phyloP scores from a whole-genome alignment of 352 stramenopile genomes.

The Globisporangium viniferum region DNA sequence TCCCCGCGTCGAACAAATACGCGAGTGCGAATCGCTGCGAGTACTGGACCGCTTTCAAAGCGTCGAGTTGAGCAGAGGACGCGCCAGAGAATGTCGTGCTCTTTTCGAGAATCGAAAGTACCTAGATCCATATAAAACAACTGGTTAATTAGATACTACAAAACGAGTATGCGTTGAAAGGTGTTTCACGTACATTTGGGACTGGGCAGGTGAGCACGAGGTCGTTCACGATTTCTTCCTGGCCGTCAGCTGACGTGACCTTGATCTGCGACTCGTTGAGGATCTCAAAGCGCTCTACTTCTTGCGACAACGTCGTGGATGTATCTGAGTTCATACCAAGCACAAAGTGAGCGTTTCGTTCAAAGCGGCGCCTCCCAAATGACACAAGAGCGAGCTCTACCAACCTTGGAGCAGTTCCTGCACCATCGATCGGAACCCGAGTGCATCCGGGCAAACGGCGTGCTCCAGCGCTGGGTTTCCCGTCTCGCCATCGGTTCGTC shows the following conservation, averaged over 20 bases:
- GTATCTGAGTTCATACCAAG: slow-evolving; percentile 26
- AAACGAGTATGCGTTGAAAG: not conserved
- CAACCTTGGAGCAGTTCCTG: slow-evolving; percentile 43
- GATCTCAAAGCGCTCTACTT: slow-evolving; percentile 54
- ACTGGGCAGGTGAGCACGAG: slow-evolving; percentile 71
- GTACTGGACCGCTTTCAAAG: slow-evolving; percentile 50
- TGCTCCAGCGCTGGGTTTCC: slow-evolving; percentile 30
- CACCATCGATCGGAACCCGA: slow-evolving; percentile 57
- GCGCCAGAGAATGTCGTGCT: slow-evolving; percentile 34
- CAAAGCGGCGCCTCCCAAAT: not conserved
- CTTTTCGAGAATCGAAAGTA: slow-evolving; percentile 54
- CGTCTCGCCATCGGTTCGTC: not conserved
- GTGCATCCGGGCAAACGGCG: slow-evolving; percentile 31
- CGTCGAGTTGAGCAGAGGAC: slow-evolving; percentile 22
- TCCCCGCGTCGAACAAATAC: slow-evolving; percentile 53
- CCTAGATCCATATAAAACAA: not conserved
- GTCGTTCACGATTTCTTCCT: slow-evolving; percentile 54
- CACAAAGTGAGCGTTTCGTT: not conserved
- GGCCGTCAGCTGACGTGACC: slow-evolving; percentile 35
- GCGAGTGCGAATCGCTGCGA: slow-evolving; percentile 69
- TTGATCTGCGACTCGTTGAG: slow-evolving; percentile 46
- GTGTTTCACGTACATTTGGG: slow-evolving; percentile 30
- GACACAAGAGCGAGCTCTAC: not conserved
- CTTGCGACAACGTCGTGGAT: slow-evolving; percentile 32
- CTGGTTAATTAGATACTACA: not conserved